These are phyloP conservation scores for Fallopia convolvulus DNA, from an alignment of 148 eudicot genomes.

Conservation along the genomic window DNA sequence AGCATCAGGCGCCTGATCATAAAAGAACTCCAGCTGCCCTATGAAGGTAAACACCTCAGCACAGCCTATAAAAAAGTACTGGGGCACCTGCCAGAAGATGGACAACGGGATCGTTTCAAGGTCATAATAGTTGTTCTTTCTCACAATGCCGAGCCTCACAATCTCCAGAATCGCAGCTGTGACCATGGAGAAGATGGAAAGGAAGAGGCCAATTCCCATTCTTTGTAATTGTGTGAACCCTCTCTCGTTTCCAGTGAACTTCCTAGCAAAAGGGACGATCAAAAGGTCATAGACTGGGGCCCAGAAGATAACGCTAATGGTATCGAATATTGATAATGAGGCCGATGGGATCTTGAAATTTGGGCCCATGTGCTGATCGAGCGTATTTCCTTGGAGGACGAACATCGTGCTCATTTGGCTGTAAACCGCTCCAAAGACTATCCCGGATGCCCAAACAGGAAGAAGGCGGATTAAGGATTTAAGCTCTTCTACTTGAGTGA, in stretches of 20 bases:
- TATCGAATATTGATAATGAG: constrained; percentile 18
- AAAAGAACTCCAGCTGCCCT: constrained; percentile 29
- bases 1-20: constrained; percentile 29
- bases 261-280: constrained; percentile 17
- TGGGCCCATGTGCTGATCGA: constrained; percentile 21
- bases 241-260: constrained; percentile 16
- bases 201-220: constrained; percentile 25
- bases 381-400: constrained; percentile 16
- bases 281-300: constrained; percentile 16
- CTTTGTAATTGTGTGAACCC: constrained; percentile 27
- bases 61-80: constrained; percentile 23
- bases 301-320: constrained; percentile 26
- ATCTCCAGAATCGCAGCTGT: constrained; percentile 20
- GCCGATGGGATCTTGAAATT: constrained; percentile 20
- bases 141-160: constrained; percentile 19
- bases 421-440: constrained; percentile 16
- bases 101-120: constrained; percentile 17
- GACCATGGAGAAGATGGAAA: constrained; percentile 23
- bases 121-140: constrained; percentile 19
- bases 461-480: constrained; percentile 12
- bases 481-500: constrained; percentile 22
- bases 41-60: constrained; percentile 26
- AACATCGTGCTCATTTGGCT: constrained; percentile 23
- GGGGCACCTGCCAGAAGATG: constrained; percentile 29
- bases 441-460: constrained; percentile 18